These are phyloP conservation scores for Aspergillus fumigatus DNA, from an alignment of 2,329 filamentous ascomycete genomes.

Conservation along the genomic window DNA sequence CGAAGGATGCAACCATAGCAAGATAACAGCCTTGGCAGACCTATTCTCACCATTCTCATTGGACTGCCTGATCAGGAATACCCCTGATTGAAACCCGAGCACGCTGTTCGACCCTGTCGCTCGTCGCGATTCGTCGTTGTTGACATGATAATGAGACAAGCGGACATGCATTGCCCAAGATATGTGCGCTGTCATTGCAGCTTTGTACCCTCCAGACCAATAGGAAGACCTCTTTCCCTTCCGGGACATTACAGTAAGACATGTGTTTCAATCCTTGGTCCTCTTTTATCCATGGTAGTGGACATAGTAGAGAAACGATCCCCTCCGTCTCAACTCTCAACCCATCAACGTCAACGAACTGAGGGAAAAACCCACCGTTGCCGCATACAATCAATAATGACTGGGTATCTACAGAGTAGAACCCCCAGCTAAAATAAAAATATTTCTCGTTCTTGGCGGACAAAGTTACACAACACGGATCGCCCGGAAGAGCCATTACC, in stretches of 20 bases:
- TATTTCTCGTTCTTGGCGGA: background rate
- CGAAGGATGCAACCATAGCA: background rate
- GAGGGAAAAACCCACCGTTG: background rate
- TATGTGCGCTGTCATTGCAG: background rate
- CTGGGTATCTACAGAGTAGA: no score
- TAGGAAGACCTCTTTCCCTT: background rate
- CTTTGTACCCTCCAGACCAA: background rate
- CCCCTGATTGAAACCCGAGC: background rate
- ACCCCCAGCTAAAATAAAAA: background rate
- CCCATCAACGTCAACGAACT: no score
- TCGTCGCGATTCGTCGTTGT: background rate
- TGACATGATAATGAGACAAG: background rate
- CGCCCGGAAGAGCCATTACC: background rate
- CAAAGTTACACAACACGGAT: background rate
- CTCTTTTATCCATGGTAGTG: no score
- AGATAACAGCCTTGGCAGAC: background rate
- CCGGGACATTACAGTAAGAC: background rate
- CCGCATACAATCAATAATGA: no score
- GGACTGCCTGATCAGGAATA: background rate
- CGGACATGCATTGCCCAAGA: background rate
- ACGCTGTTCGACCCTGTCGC: background rate
- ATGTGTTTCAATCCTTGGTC: background rate
- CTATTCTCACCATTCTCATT: background rate
- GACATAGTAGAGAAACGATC: background rate
- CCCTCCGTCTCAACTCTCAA: background rate